Evolutionary conservation across 2,329 filamentous ascomycete genomes (phyloP).

Genomic region (Nemania serpens): DNA sequence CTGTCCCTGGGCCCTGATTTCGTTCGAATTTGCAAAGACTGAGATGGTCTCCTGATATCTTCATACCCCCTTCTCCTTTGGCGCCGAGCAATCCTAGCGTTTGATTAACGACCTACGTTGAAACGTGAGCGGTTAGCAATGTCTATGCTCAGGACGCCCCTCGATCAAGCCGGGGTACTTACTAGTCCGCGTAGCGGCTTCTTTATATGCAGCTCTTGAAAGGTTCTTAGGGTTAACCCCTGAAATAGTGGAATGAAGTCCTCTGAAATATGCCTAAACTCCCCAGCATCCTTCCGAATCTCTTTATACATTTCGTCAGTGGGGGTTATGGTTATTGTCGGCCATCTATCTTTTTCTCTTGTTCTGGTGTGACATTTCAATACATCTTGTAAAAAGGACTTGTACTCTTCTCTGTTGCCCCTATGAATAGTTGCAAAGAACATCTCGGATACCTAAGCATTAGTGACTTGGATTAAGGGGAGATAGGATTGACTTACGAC

Average conservation of each 20-base stretch:
- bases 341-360: background rate
- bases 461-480: background rate
- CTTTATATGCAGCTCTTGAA: background rate
- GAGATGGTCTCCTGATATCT: background rate
- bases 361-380: background rate
- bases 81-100: background rate
- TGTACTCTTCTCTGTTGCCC: background rate
- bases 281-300: background rate
- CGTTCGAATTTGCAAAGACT: conserved; percentile 8
- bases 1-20: background rate
- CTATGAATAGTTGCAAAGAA: conserved; percentile 1
- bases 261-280: background rate
- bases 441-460: background rate
- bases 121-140: background rate
- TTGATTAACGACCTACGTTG: background rate
- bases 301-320: background rate
- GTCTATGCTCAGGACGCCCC: background rate
- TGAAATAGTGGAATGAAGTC: background rate
- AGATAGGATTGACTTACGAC: background rate
- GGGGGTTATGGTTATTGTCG: background rate
- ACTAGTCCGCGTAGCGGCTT: background rate
- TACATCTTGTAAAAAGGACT: background rate
- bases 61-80: background rate
- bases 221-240: background rate
- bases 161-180: background rate